Evolutionary conservation across 1,284 basidiomycete species (phyloP).

Genomic region (Moesziomyces sp.): DNA sequence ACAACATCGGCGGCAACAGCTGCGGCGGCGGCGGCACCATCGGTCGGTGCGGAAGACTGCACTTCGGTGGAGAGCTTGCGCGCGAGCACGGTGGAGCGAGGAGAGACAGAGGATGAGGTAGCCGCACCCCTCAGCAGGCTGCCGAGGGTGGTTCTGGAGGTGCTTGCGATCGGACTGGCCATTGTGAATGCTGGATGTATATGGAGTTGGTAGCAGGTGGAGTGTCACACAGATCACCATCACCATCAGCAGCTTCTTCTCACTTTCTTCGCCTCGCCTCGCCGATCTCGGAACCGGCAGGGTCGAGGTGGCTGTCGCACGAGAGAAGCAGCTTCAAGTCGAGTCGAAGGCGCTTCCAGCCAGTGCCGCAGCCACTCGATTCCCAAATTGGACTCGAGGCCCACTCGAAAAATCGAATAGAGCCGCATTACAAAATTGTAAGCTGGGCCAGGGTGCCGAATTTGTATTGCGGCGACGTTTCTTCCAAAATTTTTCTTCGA

Average conservation of each 20-base stretch:
- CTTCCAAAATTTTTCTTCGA: constrained; percentile 41
- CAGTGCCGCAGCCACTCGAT: constrained; percentile 43
- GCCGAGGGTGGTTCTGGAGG: constrained; percentile 44
- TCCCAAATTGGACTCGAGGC: neutral
- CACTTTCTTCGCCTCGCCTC: neutral
- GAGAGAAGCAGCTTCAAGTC: neutral
- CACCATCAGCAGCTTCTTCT: no score
- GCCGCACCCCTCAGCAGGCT: constrained; percentile 26
- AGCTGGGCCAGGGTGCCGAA: neutral
- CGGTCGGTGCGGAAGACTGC: constrained; percentile 4
- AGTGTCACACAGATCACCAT: neutral
- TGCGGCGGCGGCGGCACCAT: constrained; percentile 5
- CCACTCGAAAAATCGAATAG: neutral
- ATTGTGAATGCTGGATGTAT: constrained; percentile 7
- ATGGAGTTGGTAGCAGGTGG: no score
- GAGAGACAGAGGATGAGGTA: constrained; percentile 3
- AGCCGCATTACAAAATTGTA: neutral
- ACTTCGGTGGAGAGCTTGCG: constrained; percentile 20
- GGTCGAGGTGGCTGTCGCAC: neutral
- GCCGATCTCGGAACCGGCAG: neutral
- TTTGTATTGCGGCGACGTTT: constrained; percentile 10
- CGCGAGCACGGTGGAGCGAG: constrained; percentile 6
- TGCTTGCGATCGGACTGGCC: constrained; percentile 52
- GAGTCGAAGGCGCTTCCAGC: neutral
- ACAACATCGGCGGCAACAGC: constrained; percentile 7